A percentile compares a stretch with the other conserved stretches of the same genome.
These are phyloP conservation scores for Acer yangbiense DNA, from an alignment of 345 rosid genomes.

Conservation along the genomic window DNA sequence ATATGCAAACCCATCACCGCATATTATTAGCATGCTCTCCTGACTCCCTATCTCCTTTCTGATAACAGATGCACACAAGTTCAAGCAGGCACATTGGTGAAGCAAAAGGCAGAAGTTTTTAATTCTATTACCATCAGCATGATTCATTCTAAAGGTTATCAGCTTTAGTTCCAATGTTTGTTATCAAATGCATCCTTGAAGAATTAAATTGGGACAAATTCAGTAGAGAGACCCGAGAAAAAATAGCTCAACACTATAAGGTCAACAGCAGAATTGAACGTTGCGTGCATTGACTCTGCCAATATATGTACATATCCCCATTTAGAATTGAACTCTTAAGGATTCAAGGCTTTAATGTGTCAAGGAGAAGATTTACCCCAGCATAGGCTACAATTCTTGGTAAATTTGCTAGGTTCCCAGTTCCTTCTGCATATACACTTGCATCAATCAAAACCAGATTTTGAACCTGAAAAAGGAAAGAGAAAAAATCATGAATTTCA, in stretches of 20 bases:
- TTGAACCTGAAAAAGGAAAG: slow-evolving; percentile 51
- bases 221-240: neutral
- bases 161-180: neutral
- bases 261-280: neutral
- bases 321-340: neutral
- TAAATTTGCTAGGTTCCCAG: slow-evolving; percentile 75
- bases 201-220: neutral
- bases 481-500: neutral
- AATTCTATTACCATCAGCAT: neutral
- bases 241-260: neutral
- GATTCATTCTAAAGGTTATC: neutral
- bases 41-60: no score
- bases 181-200: neutral
- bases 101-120: neutral
- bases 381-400: slow-evolving; percentile 79
- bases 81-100: neutral
- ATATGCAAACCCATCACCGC: no score
- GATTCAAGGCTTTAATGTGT: neutral
- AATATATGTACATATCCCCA: neutral
- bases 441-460: slow-evolving; percentile 84
- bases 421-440: slow-evolving; percentile 90
- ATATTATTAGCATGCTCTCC: no score
- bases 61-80: neutral
- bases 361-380: slow-evolving; percentile 55
- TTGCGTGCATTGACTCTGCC: neutral